Evolutionary conservation across 1,284 basidiomycete genomes (phyloP).

Genomic region (Malassezia vespertilionis): DNA sequence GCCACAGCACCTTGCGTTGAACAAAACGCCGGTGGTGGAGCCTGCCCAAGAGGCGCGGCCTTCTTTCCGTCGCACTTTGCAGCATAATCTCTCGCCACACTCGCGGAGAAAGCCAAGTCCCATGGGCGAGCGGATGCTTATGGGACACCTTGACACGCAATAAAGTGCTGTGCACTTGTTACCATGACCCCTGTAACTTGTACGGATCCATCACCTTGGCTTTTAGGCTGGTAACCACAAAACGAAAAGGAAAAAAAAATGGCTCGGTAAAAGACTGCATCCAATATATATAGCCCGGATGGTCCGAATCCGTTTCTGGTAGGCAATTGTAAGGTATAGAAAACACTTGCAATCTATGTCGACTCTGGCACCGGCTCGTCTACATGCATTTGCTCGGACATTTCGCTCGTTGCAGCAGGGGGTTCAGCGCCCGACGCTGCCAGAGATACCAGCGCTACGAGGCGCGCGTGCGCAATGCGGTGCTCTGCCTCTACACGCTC

Average conservation of each 20-base stretch:
- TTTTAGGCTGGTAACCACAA: too few species aligned
- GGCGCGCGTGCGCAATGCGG: slow-evolving; percentile 13
- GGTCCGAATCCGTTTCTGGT: too few species aligned
- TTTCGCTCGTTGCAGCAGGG: too few species aligned
- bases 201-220: neutral
- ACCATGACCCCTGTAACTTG: neutral
- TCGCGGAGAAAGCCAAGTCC: slow-evolving; percentile 34
- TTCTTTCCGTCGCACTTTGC: neutral
- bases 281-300: too few species aligned
- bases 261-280: too few species aligned
- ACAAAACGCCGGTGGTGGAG: neutral
- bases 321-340: too few species aligned
- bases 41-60: neutral
- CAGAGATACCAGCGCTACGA: slow-evolving; percentile 3
- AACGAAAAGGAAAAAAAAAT: too few species aligned
- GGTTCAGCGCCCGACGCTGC: too few species aligned
- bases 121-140: slow-evolving; percentile 38
- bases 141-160: slow-evolving; percentile 27
- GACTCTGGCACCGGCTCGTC: too few species aligned
- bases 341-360: too few species aligned
- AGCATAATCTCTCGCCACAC: neutral
- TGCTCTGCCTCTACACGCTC: slow-evolving; percentile 37
- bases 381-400: too few species aligned
- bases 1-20: neutral
- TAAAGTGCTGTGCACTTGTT: neutral